These are phyloP conservation scores for Hyphopichia wangnamkhiaoensis DNA, from an alignment of 1,139 yeast species.

Conservation along the genomic window DNA sequence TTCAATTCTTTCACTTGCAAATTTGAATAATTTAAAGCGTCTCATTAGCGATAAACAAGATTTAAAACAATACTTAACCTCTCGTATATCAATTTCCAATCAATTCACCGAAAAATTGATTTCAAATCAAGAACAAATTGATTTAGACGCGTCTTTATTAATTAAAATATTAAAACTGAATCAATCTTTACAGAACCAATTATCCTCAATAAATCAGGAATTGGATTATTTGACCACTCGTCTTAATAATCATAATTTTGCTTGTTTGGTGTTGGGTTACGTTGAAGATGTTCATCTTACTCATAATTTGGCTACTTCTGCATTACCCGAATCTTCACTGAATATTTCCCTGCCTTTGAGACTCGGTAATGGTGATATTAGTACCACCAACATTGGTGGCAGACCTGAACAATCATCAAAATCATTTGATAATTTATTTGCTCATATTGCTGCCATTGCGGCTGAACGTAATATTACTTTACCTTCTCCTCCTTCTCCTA, in stretches of 20 bases:
- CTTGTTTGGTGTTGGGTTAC: slow-evolving; percentile 47
- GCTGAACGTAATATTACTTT: slow-evolving; percentile 50
- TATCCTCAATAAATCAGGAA: slow-evolving; percentile 29
- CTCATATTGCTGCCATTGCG: slow-evolving; percentile 56
- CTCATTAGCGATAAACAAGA: slow-evolving; percentile 33
- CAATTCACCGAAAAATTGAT: slow-evolving; percentile 34
- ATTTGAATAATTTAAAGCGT: slow-evolving; percentile 30
- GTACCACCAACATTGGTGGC: too few species aligned
- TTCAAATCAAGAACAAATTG: slow-evolving; percentile 15
- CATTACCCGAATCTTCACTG: not conserved
- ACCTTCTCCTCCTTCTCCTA: slow-evolving; percentile 43
- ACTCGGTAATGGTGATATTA: not conserved
- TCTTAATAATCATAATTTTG: slow-evolving; percentile 42
- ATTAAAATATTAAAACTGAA: slow-evolving; percentile 37
- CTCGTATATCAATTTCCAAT: slow-evolving; percentile 35
- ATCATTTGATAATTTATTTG: slow-evolving; percentile 47
- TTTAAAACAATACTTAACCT: slow-evolving; percentile 31
- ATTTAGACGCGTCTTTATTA: slow-evolving; percentile 29
- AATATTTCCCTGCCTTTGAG: not conserved
- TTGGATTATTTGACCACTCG: slow-evolving; percentile 28
- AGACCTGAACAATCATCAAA: slow-evolving; percentile 3
- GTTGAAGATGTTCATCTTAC: slow-evolving; percentile 44
- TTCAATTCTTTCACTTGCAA: slow-evolving; percentile 34
- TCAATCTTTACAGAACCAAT: slow-evolving; percentile 33
- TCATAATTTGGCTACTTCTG: slow-evolving; percentile 7